phyloP scores from a whole-genome alignment of 495 filamentous ascomycete genomes.

The Pyronema domesticum region DNA sequence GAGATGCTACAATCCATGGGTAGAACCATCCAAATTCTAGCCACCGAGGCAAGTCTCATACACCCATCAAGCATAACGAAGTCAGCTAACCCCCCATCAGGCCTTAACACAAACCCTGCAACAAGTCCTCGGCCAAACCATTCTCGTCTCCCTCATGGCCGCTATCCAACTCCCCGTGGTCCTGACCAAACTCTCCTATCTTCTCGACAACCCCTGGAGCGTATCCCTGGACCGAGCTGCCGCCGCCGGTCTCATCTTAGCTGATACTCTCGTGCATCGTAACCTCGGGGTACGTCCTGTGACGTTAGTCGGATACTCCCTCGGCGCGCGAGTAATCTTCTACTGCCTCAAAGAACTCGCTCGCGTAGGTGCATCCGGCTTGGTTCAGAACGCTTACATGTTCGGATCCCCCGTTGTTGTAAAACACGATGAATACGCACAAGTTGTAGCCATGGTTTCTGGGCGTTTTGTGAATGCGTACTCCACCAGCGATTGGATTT shows the following conservation, averaged over 20 bases:
- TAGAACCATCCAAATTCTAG: slow-evolving; percentile 93
- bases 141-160: slow-evolving; percentile 77
- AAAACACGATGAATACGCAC: slow-evolving; percentile 78
- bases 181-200: slow-evolving; percentile 81
- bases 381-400: slow-evolving; percentile 89
- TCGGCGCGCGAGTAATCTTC: slow-evolving; percentile 85
- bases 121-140: slow-evolving; percentile 81
- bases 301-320: slow-evolving; percentile 90
- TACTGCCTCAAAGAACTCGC: slow-evolving; percentile 78
- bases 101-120: slow-evolving; percentile 90
- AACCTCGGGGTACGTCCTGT: slow-evolving; percentile 83
- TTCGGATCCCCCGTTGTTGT: slow-evolving; percentile 87
- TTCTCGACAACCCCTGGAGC: slow-evolving; percentile 97
- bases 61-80: slow-evolving; percentile 1
- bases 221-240: slow-evolving; percentile 82
- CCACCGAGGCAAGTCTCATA: slow-evolving; percentile 63
- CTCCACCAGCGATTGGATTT: slow-evolving; percentile 88
- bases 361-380: slow-evolving; percentile 65
- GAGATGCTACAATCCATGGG: slow-evolving; percentile 97
- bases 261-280: slow-evolving; percentile 79
- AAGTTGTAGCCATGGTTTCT: slow-evolving; percentile 60
- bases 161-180: slow-evolving; percentile 85
- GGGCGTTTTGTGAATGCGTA: slow-evolving; percentile 92
- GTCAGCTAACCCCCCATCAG: slow-evolving; percentile 27
- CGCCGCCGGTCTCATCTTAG: slow-evolving; percentile 78